Base-by-base conservation (phyloP, 352 stramenopile species). In the Pythium phragmiticola region DNA sequence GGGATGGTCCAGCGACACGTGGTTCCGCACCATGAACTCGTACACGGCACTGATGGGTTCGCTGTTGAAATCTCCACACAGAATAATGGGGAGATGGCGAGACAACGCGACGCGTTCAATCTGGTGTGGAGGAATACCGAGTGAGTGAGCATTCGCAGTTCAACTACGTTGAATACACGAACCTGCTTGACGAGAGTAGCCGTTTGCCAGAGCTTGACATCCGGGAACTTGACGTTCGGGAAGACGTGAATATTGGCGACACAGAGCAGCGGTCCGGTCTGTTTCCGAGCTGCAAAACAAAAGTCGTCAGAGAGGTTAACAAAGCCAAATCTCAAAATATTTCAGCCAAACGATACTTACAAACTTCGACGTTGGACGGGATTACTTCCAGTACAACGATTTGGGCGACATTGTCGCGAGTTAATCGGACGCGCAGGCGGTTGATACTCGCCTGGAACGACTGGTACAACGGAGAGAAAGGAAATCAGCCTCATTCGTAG, bases 21-120 rank as follows among this genome's bases (percentile, higher is more conserved):
- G 86, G 53, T 95, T 93, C 28, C 76, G 89, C 66, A 87, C 94
- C 73, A 99, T 88, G 53, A 99, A 90, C 72, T 99, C 92, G 76
- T 99, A 99, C 46, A 99, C 97, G 19, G 95, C 92, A 62, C 89
- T 98, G 55, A 90, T 82, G 37, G 97, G 96, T 64, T 98, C 97
- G 63, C 89, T 98, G 82, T 99, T 99, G 69, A 99, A 99, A 71
- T 99, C 98, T 43, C 98, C 98, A 73, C 96, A 99, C 28, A 99
- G 80, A 62, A 99, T 96, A 39, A 98, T 83, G 33, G 97, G 96
- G 28, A 99, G 76, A 55, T 92, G 84, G 30, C 86, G 81, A 28
- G 74, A 72, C 42, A 92, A 48, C 11, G 73, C 80, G 12, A 94
- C 67, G 7, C 81, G 84, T 48, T 95, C 83, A 60, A 95, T 87